These are phyloP conservation scores for Nigrospora sphaerica DNA, from an alignment of 2,329 filamentous ascomycete species.

Conservation along the genomic window DNA sequence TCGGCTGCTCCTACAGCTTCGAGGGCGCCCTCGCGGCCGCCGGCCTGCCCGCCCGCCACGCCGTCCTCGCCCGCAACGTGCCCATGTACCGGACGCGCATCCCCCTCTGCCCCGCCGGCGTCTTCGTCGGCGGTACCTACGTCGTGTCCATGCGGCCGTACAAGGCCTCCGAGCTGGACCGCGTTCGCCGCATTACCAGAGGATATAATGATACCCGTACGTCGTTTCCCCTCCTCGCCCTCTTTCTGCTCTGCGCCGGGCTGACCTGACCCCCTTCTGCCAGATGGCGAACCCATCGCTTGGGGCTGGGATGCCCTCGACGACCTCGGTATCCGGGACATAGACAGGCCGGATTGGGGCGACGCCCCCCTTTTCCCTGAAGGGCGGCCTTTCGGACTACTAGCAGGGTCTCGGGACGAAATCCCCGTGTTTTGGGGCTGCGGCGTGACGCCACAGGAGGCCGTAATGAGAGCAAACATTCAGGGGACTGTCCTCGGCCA, in stretches of 20 bases:
- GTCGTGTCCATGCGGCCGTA: slow-evolving; percentile 62
- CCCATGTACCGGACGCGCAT: slow-evolving; percentile 55
- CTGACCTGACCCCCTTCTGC: too few species aligned
- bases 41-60: slow-evolving; percentile 45
- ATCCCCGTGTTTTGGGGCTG: slow-evolving; percentile 58
- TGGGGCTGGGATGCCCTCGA: slow-evolving; percentile 55
- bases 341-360: slow-evolving; percentile 49
- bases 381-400: slow-evolving; percentile 26
- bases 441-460: slow-evolving; percentile 60
- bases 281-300: slow-evolving; percentile 53
- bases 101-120: slow-evolving; percentile 48
- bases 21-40: slow-evolving; percentile 46
- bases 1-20: slow-evolving; percentile 60
- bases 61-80: slow-evolving; percentile 39
- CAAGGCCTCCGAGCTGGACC: slow-evolving; percentile 36
- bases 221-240: too few species aligned
- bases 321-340: slow-evolving; percentile 45
- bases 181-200: slow-evolving; percentile 47
- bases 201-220: slow-evolving; percentile 41
- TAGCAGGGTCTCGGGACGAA: slow-evolving; percentile 28
- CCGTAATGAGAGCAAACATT: slow-evolving; percentile 48
- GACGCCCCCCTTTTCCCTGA: slow-evolving; percentile 34
- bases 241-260: too few species aligned
- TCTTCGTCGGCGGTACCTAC: slow-evolving; percentile 46
- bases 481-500: slow-evolving; percentile 54